Percentiles rank a stretch among this genome's conserved stretches.
phyloP scores from a whole-genome alignment of 345 rosid species.

The Erucastrum elatum region DNA sequence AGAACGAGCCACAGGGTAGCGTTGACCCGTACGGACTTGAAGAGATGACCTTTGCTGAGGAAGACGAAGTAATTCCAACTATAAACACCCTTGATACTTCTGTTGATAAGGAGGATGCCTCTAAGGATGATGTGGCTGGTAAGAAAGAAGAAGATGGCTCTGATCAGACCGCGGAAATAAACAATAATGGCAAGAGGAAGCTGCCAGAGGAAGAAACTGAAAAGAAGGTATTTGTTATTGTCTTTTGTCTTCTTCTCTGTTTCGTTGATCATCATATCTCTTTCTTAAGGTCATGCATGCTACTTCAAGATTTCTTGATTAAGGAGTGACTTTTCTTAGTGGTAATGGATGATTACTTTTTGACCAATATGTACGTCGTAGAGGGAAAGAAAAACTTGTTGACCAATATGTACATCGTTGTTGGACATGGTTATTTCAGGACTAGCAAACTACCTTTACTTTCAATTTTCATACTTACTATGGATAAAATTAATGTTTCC shows the following conservation, averaged over 20 bases:
- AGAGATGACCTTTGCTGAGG: constrained; percentile 81
- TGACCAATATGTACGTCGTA: neutral
- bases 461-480: constrained; percentile 1
- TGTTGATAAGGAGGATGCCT: constrained; percentile 33
- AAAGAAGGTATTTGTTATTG: constrained; percentile 57
- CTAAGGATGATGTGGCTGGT: constrained; percentile 30
- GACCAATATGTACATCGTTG: neutral
- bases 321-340: neutral
- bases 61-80: constrained; percentile 71
- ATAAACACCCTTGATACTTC: constrained; percentile 43
- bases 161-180: constrained; percentile 46
- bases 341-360: neutral
- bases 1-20: constrained; percentile 49
- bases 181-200: constrained; percentile 65
- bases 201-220: constrained; percentile 52
- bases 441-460: neutral
- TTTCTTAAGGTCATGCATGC: constrained; percentile 26
- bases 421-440: constrained; percentile 10
- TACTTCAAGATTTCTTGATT: neutral
- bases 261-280: constrained; percentile 3
- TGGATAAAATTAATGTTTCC: neutral
- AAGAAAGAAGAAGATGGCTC: constrained; percentile 47
- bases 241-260: neutral
- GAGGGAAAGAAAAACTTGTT: neutral
- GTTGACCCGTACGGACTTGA: constrained; percentile 57